Percentiles rank a stretch among this genome's conserved stretches.
Conservation (phyloP, 2,329 filamentous ascomycete genomes). For the Exophiala viscosa region DNA sequence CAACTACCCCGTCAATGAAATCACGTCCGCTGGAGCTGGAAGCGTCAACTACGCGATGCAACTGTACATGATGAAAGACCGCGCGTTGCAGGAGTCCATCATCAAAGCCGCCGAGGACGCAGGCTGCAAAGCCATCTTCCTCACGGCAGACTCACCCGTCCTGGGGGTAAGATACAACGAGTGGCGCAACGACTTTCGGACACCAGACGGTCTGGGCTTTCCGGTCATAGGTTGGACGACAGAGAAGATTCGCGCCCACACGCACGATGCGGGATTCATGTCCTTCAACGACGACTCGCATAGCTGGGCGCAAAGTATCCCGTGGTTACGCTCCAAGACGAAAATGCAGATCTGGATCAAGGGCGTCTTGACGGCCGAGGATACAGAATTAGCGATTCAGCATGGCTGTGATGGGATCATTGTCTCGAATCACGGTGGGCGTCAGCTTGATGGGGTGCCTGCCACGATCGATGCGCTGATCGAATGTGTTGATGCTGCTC, state of each 20-base stretch:
- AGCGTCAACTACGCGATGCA: constrained; percentile 32
- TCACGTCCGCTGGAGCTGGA: constrained; percentile 36
- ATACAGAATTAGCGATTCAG: constrained; percentile 34
- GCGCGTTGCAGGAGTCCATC: constrained; percentile 40
- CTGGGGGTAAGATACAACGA: constrained; percentile 51
- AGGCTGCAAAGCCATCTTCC: constrained; percentile 49
- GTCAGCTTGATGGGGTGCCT: constrained; percentile 37
- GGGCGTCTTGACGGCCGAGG: constrained; percentile 31
- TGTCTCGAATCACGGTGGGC: constrained; percentile 40
- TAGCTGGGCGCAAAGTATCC: constrained; percentile 50
- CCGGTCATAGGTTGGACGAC: constrained; percentile 27
- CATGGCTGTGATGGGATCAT: constrained; percentile 36
- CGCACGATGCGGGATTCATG: constrained; percentile 14
- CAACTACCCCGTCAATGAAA: constrained; percentile 41
- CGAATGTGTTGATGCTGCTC: constrained; percentile 27
- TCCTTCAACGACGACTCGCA: constrained; percentile 36
- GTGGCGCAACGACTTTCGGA: constrained; percentile 49
- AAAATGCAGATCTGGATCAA: constrained; percentile 27
- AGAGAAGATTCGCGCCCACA: constrained; percentile 11
- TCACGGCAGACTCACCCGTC: constrained; percentile 51
- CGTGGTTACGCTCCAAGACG: constrained; percentile 44
- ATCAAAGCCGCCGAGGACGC: constrained; percentile 39
- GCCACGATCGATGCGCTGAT: constrained; percentile 36
- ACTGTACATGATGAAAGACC: constrained; percentile 26
- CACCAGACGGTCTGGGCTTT: constrained; percentile 22